Base-by-base conservation (phyloP, 345 rosid genomes). In the Populus pruinosa region DNA sequence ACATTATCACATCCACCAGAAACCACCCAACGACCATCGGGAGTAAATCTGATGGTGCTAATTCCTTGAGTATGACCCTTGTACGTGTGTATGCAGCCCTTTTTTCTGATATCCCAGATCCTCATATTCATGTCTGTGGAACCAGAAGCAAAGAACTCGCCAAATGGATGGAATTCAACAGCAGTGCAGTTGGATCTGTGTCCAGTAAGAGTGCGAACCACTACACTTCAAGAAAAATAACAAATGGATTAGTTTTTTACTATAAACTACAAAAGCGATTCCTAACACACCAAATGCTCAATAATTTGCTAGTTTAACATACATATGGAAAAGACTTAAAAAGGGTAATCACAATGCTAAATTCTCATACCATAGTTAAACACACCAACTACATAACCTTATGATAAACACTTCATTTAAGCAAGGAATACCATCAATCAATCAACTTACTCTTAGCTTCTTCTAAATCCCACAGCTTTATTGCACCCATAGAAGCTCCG, bases 1-100 rank as follows among this genome's bases (percentile, higher is more conserved):
- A 80, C 87, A 86, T 90, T 94, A 83, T 96, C 99, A 79, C 73
- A 79, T 87, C 99, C 99, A 82, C 99, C 99, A 43, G 99, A 92
- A 81, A 96, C 97, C 36, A 96, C 97, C 99, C 99, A 96, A 33
- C 98, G 99, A 69, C 99, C 99, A 90, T 96, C 98, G n/a, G 99
- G 99, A 75, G 87, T 82, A 85, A 96, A 96, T 72, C 85, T 89
- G 74, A 96, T 94, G 59, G 97, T 90, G 83, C 84, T 84, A 74
- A 96, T 79, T 76, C 93, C 96, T 82, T 82, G 91, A 17, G 91
- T 87, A 78, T 96, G 98, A 62, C 99, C 98, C 87, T 89, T 92
- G 88, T 92, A 94, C 2, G 97, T 94, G 82, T 94, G 99, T 81
- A 91, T 91, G 83, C 98, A 91, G 64, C 97, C 99, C 77, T 94